A percentile compares a stretch with the other conserved stretches of the same genome.
Evolutionary conservation across 2,329 filamentous ascomycete genomes (phyloP).

Genomic region (Pseudogymnoascus sp.): DNA sequence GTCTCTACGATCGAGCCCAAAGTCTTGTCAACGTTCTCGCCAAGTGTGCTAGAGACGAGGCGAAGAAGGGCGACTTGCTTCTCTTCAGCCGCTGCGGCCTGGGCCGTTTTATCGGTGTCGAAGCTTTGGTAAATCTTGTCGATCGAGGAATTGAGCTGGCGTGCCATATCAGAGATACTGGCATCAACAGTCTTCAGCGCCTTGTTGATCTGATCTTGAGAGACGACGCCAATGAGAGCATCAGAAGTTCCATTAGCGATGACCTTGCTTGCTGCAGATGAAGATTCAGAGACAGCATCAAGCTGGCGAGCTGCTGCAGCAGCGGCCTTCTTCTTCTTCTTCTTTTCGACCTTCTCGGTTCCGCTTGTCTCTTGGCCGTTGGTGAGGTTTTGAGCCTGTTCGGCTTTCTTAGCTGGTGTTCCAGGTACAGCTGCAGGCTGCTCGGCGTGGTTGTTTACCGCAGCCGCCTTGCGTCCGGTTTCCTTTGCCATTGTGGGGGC

Average conservation of each 20-base stretch:
- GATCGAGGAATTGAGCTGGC: slow-evolving; percentile 47
- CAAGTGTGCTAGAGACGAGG: slow-evolving; percentile 58
- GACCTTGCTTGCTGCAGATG: slow-evolving; percentile 14
- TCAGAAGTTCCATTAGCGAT: slow-evolving; percentile 15
- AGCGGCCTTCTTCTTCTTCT: slow-evolving; percentile 62
- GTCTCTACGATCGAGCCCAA: slow-evolving; percentile 45
- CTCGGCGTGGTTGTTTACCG: slow-evolving; percentile 17
- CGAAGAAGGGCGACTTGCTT: slow-evolving; percentile 62
- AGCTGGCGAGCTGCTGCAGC: slow-evolving; percentile 9
- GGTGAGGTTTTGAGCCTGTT: slow-evolving; percentile 17
- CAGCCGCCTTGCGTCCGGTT: slow-evolving; percentile 20
- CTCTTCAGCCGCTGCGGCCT: slow-evolving; percentile 53
- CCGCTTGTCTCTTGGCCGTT: slow-evolving; percentile 22
- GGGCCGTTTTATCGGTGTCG: slow-evolving; percentile 57
- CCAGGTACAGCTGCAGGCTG: slow-evolving; percentile 16
- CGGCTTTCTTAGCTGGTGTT: slow-evolving; percentile 31
- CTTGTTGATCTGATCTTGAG: slow-evolving; percentile 32
- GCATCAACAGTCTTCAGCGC: slow-evolving; percentile 39
- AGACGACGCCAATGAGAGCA: slow-evolving; percentile 11
- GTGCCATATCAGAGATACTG: slow-evolving; percentile 40
- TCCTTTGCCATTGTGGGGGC: slow-evolving; percentile 17
- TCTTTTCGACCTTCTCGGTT: slow-evolving; percentile 53
- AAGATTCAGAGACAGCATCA: slow-evolving; percentile 9
- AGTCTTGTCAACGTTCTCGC: slow-evolving; percentile 54
- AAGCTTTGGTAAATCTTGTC: slow-evolving; percentile 54